Conservation (phyloP, 108 stramenopile species). For the Nitzschia palea region DNA sequence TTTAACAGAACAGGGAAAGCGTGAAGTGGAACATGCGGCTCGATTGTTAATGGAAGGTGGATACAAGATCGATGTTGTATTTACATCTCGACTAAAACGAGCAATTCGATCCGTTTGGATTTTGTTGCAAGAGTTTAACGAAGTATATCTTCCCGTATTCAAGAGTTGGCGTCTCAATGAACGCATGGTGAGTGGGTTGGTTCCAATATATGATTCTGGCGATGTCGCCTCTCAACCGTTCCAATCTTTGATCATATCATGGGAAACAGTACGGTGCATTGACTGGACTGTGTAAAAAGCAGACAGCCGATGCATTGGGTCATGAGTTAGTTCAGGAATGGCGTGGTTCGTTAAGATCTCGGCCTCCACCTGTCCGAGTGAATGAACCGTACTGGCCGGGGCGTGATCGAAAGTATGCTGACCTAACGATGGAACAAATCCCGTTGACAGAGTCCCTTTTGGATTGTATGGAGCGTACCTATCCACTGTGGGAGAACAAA, state of each 20-base stretch:
- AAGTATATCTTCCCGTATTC: constrained; percentile 90
- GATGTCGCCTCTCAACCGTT: not conserved
- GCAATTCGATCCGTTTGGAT: constrained; percentile 91
- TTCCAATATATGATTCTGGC: not conserved
- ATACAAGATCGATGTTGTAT: constrained; percentile 88
- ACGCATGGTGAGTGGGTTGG: constrained; percentile 36
- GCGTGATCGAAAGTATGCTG: constrained; percentile 80
- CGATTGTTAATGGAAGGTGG: constrained; percentile 79
- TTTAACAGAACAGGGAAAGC: constrained; percentile 61
- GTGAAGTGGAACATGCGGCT: constrained; percentile 64
- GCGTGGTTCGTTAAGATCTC: constrained; percentile 42
- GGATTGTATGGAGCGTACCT: constrained; percentile 88
- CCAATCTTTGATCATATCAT: not conserved
- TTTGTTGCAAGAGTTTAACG: constrained; percentile 80
- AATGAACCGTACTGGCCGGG: constrained; percentile 85
- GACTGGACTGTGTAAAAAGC: constrained; percentile 83
- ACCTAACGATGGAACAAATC: constrained; percentile 74
- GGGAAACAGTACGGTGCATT: constrained; percentile 94
- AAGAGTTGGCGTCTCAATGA: constrained; percentile 95
- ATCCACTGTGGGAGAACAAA: constrained; percentile 84
- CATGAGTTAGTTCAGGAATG: constrained; percentile 85
- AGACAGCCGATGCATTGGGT: constrained; percentile 82
- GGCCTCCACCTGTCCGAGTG: constrained; percentile 77
- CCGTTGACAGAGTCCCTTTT: constrained; percentile 87
- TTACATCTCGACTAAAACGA: constrained; percentile 88